Evolutionary conservation across 257 asterid species (phyloP), one percentile per base, ranked within the genome.

Genomic region (Jacaranda mimosifolia): DNA sequence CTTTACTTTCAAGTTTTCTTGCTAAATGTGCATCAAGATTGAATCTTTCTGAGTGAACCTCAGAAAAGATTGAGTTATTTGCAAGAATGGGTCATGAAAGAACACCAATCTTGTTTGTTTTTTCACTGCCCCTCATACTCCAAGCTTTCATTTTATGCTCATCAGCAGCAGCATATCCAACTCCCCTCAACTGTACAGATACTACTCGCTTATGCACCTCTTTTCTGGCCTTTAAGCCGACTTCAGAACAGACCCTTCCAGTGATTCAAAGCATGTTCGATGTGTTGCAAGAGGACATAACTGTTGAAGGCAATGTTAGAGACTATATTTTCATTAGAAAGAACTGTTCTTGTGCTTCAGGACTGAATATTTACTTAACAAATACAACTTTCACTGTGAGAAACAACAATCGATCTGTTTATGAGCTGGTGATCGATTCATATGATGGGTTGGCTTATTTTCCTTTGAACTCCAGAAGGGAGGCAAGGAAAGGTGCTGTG

Each of bases 201-300:
- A 85, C 97, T 18, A 72, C 83, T 32, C 87, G 99, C 17, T 46
- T 93, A 2, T 95, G 99, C 85, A 83, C 92, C 18, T 95, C 99
- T 32, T 95, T 91, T 75, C 72, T 95, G 39, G 97, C 98, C 72
- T 93, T 95, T 86, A 95, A 91, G 56, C 96, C 97, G 83, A 70
- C 88, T 3, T 45, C 87, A 12, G 85, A 86, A 39, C 91, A 91
- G 73, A 87, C 87, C 45, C 85, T 91, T 3, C 73, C 86, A 0
- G 88, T 95, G 68, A 89, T 95, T 70, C 82, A 83, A 69, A 95
- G 98, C 92, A 95, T 95, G 99, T 95, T 95, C 79, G 99, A 95
- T 83, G 99, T 93, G 6, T 72, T 93, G 39, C 89, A 87, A 45
- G 86, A 83, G 53, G 98, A 93, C 69, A 62, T 95, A 63, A 93